Evolutionary conservation across 352 stramenopile genomes (phyloP).

Genomic region (Pythium aquatile): DNA sequence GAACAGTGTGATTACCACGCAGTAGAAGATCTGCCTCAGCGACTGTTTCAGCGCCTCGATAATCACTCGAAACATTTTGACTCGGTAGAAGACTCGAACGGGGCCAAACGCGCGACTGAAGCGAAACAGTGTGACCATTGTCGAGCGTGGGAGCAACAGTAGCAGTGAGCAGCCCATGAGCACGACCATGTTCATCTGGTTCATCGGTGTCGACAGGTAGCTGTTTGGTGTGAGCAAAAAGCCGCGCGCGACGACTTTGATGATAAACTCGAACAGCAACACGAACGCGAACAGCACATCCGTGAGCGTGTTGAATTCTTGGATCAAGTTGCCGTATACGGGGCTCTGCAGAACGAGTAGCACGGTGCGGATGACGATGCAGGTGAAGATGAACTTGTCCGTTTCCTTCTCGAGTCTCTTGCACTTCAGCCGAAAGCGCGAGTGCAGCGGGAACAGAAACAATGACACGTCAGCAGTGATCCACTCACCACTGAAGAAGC

Average conservation of each 20-base stretch:
- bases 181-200: conserved; percentile 84
- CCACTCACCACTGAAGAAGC: conserved; percentile 69
- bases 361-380: conserved; percentile 74
- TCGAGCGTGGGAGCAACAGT: conserved; percentile 70
- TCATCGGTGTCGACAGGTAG: conserved; percentile 82
- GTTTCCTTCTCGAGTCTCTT: conserved; percentile 76
- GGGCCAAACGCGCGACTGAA: conserved; percentile 77
- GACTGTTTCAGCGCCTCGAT: conserved; percentile 78
- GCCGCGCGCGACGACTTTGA: conserved; percentile 80
- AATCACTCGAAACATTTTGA: conserved; percentile 85
- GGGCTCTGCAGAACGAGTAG: conserved; percentile 75
- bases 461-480: conserved; percentile 76
- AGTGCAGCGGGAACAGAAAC: conserved; percentile 75
- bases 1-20: conserved; percentile 73
- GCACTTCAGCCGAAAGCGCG: conserved; percentile 62
- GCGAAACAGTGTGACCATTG: conserved; percentile 70
- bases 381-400: conserved; percentile 83
- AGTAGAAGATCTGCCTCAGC: conserved; percentile 76
- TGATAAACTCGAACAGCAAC: conserved; percentile 78
- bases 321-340: conserved; percentile 73
- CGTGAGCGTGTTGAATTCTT: conserved; percentile 75
- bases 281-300: conserved; percentile 72
- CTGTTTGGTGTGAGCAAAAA: conserved; percentile 78
- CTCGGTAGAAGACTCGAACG: conserved; percentile 83
- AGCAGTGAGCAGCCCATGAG: conserved; percentile 74